A percentile compares a stretch with the other conserved stretches of the same genome.
phyloP scores from a whole-genome alignment of 108 stramenopile species.

The Pseudonitzschia multistriata region DNA sequence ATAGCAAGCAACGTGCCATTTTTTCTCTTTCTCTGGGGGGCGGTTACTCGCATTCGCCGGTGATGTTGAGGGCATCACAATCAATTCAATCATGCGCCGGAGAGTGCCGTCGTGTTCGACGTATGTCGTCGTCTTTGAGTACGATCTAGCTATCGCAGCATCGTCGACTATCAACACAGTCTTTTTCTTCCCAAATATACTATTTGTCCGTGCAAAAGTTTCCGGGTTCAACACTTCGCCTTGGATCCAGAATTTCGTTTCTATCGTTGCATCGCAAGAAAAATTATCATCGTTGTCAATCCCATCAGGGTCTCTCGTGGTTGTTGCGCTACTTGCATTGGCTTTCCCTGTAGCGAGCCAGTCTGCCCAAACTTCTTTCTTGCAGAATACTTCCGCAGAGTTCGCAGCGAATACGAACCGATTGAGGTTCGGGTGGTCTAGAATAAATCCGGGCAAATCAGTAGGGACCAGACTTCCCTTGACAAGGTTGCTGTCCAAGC shows the following conservation, averaged over 20 bases:
- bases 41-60: background rate
- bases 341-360: background rate
- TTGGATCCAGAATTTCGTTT: background rate
- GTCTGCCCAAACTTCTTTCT: background rate
- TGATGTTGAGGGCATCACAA: background rate
- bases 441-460: background rate
- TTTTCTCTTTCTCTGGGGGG: constrained; percentile 3
- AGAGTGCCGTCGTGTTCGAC: background rate
- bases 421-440: background rate
- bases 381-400: constrained; percentile 2
- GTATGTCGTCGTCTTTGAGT: background rate
- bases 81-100: background rate
- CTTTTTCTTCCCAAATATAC: constrained; percentile 2
- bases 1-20: background rate
- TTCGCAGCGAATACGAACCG: constrained; percentile 1
- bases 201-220: background rate
- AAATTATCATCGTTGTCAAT: background rate
- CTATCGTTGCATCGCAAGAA: background rate
- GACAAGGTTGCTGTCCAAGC: background rate
- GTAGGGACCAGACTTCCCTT: background rate
- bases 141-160: background rate
- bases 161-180: background rate
- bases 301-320: background rate
- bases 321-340: too few relatives aligned
- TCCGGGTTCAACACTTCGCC: background rate